A percentile compares a stretch with the other conserved stretches of the same genome.
phyloP scores from a whole-genome alignment of 2,329 filamentous ascomycete species.

The Exophiala sideris region DNA sequence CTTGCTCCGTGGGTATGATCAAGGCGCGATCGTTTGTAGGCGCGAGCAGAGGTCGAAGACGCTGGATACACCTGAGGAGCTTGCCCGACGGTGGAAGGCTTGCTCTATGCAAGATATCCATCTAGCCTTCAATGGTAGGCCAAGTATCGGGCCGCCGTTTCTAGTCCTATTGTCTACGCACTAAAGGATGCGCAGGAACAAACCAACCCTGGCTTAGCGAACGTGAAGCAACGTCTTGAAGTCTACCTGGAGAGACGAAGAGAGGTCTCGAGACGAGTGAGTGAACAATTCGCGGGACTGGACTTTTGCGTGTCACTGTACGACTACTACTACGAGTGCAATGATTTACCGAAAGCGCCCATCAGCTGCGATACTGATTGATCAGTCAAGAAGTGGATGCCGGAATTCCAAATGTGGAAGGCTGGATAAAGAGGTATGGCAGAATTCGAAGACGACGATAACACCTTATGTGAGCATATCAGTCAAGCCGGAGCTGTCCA shows the following conservation, averaged over 20 bases:
- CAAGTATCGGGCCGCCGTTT: constrained; percentile 63
- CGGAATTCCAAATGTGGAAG: too few species aligned
- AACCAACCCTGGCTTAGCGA: constrained; percentile 3
- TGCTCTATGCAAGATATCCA: constrained; percentile 57
- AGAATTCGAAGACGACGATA: too few species aligned
- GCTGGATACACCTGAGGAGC: constrained; percentile 35
- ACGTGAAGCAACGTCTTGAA: constrained; percentile 27
- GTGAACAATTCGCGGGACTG: constrained; percentile 15
- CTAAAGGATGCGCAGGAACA: constrained; percentile 40
- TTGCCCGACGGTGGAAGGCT: constrained; percentile 58
- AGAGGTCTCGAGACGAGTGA: constrained; percentile 20
- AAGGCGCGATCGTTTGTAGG: too few species aligned
- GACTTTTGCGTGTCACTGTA: too few species aligned
- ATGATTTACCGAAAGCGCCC: too few species aligned
- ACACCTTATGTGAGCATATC: too few species aligned
- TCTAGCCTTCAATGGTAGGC: constrained; percentile 62
- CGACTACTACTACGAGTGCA: constrained; percentile 50
- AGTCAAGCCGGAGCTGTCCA: too few species aligned
- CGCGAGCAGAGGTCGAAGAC: not conserved
- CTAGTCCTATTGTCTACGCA: constrained; percentile 48
- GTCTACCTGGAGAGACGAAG: constrained; percentile 29
- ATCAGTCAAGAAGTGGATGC: too few species aligned
- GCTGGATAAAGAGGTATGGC: too few species aligned
- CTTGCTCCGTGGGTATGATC: not conserved
- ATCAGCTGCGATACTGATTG: too few species aligned